Percentiles rank a stretch among this genome's conserved stretches.
Conservation (phyloP, 257 asterid genomes). For the Coffea canephora region DNA sequence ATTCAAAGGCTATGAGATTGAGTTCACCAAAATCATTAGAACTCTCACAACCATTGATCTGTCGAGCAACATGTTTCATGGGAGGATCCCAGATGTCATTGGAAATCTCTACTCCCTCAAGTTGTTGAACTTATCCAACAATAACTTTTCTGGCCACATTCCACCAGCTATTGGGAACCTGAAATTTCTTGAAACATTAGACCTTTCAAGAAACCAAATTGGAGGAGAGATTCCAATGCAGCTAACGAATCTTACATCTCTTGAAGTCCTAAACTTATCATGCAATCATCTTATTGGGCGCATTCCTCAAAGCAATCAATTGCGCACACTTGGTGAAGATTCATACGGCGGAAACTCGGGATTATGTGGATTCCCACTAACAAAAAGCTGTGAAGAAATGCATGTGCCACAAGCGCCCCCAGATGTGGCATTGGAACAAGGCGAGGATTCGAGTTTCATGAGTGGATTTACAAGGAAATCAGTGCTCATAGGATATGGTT, state of each 20-base stretch:
- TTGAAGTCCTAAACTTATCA: no score
- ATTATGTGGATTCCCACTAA: slow-evolving; percentile 22
- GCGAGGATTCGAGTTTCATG: background rate
- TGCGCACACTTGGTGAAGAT: background rate
- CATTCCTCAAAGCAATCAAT: background rate
- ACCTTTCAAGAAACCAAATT: slow-evolving; percentile 2
- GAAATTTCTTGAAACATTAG: no score
- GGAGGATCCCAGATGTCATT: no score
- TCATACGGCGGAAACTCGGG: slow-evolving; percentile 12
- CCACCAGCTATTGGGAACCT: background rate
- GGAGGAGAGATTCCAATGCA: slow-evolving; percentile 6
- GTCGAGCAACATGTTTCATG: no score
- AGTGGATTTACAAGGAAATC: slow-evolving; percentile 11
- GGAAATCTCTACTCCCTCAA: no score
- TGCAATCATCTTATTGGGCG: no score
- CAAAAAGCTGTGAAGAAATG: background rate
- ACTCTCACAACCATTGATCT: no score
- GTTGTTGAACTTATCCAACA: no score
- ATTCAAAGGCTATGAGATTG: no score
- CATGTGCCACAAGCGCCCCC: background rate
- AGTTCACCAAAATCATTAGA: no score
- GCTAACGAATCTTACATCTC: background rate
- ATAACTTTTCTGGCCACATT: no score
- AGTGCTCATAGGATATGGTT: slow-evolving; percentile 19
- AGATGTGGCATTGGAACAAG: background rate